Conservation (phyloP, 2,329 filamentous ascomycete species). For the Colletotrichum sp. region DNA sequence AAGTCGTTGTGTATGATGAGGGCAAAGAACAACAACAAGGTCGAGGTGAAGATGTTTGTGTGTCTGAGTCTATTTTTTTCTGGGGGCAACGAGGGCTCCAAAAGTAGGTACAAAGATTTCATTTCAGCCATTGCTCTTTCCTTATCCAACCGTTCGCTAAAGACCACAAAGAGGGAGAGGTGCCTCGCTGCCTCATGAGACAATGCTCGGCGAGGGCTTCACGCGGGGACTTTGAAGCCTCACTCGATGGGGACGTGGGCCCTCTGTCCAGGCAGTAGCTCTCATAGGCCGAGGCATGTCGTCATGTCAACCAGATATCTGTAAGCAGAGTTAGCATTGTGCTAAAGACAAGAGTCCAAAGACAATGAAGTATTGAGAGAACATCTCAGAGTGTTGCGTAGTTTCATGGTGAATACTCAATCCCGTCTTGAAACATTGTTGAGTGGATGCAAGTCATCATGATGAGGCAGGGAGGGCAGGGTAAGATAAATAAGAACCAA, state of each 20-base stretch:
- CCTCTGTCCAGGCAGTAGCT: not conserved
- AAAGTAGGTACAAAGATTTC: conserved; percentile 1
- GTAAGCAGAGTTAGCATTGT: not conserved
- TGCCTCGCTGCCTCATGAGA: not conserved
- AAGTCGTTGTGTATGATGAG: not conserved
- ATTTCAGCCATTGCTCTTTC: not conserved
- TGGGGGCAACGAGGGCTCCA: not conserved
- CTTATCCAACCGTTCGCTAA: not conserved
- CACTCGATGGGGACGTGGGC: not conserved
- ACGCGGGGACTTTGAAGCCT: not conserved
- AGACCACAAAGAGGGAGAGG: not conserved
- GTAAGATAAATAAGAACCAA: not conserved
- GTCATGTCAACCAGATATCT: not conserved
- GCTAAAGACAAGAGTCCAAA: not conserved
- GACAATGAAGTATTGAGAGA: not conserved
- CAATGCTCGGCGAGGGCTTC: not conserved
- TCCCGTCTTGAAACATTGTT: conserved; percentile 45
- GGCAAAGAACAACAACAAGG: not conserved
- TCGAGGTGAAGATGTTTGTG: not conserved
- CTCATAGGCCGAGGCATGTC: not conserved
- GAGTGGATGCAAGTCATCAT: conserved; percentile 23
- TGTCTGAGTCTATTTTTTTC: not conserved
- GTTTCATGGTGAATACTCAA: conserved; percentile 39
- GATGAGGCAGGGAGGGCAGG: not conserved
- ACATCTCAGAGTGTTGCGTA: conserved; percentile 15